Evolutionary conservation across 345 rosid species (phyloP), one percentile per base, ranked within the genome.

Genomic region (Salix purpurea): DNA sequence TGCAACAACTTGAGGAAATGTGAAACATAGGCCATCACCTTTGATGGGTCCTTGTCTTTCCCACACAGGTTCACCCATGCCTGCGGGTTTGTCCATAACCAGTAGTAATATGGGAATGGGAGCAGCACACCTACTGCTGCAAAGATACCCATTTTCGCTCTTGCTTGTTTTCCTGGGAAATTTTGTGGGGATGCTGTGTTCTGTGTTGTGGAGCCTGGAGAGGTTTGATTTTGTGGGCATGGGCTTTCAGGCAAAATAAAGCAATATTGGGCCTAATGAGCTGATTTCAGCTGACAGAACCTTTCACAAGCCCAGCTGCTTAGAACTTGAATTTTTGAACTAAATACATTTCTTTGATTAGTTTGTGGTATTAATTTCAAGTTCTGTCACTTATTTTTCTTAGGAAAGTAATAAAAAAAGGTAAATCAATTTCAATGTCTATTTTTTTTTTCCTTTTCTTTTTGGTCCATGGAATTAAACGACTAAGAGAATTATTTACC

Each of bases 81-180:
- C 77, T 92, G 95, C 2, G 97, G 97, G 19, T 84, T 69, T 64
- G 82, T 89, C 98, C 97, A 94, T 2, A 94, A 83, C 88, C 87
- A 85, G 87, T 87, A 90, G 87, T 91, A 94, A 81, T 83, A 92
- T n/a, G 98, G 97, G 54, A 92, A 94, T 23, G 94, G 97, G 46
- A 89, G 65, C 21, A 92, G 4, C 52, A 89, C 87, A 61, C 92
- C 97, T 34, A 87, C 76, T 36, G 84, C 95, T 12, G 97, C 95
- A n/a, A 86, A 21, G 12, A 91, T 15, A 56, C 92, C 97, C 98
- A 91, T 94, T 54, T 65, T 19, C 12, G 13, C 4, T 1, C 32
- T 10, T 3, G 60, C 72, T 56, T n/a, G 14, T 26, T 54, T n/a
- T 9, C 28, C n/a, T 3, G 19, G 18, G 42, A 11, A 39, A 74